A percentile compares a stretch with the other conserved stretches of the same genome.
Evolutionary conservation across 495 filamentous ascomycete species (phyloP).

Genomic region (Neurospora tetraspora): DNA sequence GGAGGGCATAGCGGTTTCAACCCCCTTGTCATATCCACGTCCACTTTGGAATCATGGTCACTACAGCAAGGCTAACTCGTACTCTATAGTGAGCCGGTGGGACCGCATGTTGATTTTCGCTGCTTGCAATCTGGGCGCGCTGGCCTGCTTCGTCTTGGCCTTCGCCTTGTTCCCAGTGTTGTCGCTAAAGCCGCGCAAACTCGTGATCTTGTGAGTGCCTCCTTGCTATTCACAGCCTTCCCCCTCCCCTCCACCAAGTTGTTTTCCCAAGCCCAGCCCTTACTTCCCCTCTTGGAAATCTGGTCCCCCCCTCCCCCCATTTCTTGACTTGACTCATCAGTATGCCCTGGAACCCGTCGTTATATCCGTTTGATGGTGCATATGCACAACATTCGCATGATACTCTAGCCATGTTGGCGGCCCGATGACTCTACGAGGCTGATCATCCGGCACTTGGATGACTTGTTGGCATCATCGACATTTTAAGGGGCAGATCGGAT

Average conservation of each 20-base stretch:
- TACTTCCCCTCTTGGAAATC: not conserved
- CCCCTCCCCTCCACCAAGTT: slow-evolving; percentile 1
- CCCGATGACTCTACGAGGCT: slow-evolving; percentile 9
- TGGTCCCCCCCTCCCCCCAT: not conserved
- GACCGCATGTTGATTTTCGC: slow-evolving; percentile 87
- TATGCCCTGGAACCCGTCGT: not conserved
- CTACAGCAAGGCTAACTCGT: slow-evolving; percentile 21
- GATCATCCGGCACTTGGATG: slow-evolving; percentile 1
- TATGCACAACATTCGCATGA: slow-evolving; percentile 7
- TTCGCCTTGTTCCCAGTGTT: slow-evolving; percentile 74
- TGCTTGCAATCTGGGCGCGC: slow-evolving; percentile 82
- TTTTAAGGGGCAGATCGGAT: not conserved
- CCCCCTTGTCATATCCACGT: not conserved
- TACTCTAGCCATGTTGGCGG: not conserved
- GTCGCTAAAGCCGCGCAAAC: slow-evolving; percentile 76
- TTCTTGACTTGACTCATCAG: not conserved
- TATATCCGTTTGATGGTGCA: slow-evolving; percentile 3
- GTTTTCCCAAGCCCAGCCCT: not conserved
- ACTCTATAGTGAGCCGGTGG: slow-evolving; percentile 80
- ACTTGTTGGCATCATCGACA: slow-evolving; percentile 1
- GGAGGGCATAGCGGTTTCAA: slow-evolving; percentile 8
- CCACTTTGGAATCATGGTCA: not conserved
- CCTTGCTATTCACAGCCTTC: not conserved
- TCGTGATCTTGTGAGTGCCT: slow-evolving; percentile 84
- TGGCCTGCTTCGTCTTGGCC: slow-evolving; percentile 85